A percentile compares a stretch with the other conserved stretches of the same genome.
These are phyloP conservation scores for Eutypa lata DNA, from an alignment of 2,329 filamentous ascomycete genomes.

Conservation along the genomic window DNA sequence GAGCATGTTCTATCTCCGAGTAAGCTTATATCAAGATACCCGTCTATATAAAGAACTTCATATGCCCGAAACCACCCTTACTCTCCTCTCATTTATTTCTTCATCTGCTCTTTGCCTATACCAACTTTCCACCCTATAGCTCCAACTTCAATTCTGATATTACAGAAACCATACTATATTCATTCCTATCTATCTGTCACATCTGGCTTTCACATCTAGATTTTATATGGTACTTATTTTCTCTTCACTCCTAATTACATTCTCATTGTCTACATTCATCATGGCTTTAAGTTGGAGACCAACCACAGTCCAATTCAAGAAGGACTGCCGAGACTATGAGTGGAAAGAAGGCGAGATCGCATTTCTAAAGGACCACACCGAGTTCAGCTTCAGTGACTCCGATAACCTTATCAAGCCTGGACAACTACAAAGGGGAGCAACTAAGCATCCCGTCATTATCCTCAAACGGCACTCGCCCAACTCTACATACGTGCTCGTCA, in stretches of 20 bases:
- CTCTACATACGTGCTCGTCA: not conserved
- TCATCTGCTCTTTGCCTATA: too few species aligned
- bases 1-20: too few species aligned
- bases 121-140: too few species aligned
- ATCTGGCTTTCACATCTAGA: not conserved
- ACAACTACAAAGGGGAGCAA: not conserved
- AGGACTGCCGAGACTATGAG: not conserved
- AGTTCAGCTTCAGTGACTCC: not conserved
- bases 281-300: not conserved
- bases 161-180: too few species aligned
- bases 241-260: not conserved
- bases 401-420: not conserved
- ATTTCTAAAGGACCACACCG: not conserved
- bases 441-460: not conserved
- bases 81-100: too few species aligned
- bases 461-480: not conserved
- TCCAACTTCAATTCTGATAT: too few species aligned
- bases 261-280: not conserved
- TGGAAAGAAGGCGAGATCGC: not conserved
- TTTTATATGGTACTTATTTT: not conserved
- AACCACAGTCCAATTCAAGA: not conserved
- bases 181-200: not conserved
- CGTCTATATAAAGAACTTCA: too few species aligned
- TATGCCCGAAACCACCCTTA: too few species aligned
- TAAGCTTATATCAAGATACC: too few species aligned